phyloP scores from a whole-genome alignment of 352 stramenopile genomes.

The Globisporangium acanthophoron region DNA sequence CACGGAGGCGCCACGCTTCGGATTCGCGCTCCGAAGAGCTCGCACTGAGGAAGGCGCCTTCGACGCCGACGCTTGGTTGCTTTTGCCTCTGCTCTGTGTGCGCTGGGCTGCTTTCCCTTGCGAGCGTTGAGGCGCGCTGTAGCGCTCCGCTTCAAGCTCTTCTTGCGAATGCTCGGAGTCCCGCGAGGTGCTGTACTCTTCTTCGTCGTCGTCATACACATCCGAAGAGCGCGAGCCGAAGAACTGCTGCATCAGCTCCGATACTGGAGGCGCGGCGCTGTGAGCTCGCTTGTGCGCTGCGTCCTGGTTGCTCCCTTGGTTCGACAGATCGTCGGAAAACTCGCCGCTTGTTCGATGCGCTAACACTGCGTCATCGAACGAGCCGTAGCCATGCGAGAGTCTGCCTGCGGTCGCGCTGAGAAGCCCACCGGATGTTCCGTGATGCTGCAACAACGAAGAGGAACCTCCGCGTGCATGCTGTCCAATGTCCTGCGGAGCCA shows the following conservation, averaged over 20 bases:
- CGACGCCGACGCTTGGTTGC: not conserved
- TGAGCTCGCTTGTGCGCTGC: not conserved
- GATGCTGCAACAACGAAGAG: conserved; percentile 14
- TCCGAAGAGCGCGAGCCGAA: conserved; percentile 15
- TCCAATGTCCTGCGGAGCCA: conserved; percentile 26
- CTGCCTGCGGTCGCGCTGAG: not conserved
- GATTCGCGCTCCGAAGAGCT: not conserved
- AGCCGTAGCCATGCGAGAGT: conserved; percentile 1
- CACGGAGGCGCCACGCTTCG: not conserved
- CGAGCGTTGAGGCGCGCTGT: not conserved
- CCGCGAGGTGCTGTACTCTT: conserved; percentile 9
- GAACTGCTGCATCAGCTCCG: conserved; percentile 53
- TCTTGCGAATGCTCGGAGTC: conserved; percentile 5
- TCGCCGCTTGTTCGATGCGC: not conserved
- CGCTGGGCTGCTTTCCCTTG: not conserved
- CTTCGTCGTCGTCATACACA: conserved; percentile 1
- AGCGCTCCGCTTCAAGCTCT: not conserved
- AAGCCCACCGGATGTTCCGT: not conserved
- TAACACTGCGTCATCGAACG: not conserved
- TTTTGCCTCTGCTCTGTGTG: not conserved
- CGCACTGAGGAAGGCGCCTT: not conserved
- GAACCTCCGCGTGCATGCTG: conserved; percentile 3
- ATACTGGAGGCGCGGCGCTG: conserved; percentile 22
- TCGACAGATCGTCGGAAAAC: not conserved
- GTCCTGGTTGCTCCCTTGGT: not conserved